Base-by-base conservation (phyloP, 768 basidiomycete genomes). In the Pulveroboletus sp. region DNA sequence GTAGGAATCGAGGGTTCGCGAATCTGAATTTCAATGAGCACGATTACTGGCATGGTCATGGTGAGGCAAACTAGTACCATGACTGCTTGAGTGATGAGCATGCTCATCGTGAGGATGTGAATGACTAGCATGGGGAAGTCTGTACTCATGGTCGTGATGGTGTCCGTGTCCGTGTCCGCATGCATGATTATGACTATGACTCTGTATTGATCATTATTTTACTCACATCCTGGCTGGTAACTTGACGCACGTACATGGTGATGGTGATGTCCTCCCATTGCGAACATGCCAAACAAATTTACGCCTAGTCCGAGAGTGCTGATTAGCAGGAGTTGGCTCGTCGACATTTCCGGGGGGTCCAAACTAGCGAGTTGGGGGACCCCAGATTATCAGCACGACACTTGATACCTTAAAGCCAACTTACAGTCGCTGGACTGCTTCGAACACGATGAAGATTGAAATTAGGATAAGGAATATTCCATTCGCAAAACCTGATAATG, bases 231-330 rank as follows among this genome's bases (percentile, higher is more conserved):
- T 8, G 8, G 10, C 43, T 24, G 31, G 33, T 18, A 39, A 32
- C 39, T 42, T n/a, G 40, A 54, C 32, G 31, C 33, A 72, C 74
- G 37, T 72, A 88, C 87, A 71, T 89, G 89, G 56, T 69, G 66
- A 28, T 88, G 86, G 64, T 94, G 92, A 65, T 94, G 92, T 4
- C 93, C 93, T 5, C 96, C 96, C 78, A 96, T 99, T 1, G 96
- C 96, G 64, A 93, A 90, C 93, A 99, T 96, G 33, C 96, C 96
- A 59, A 97, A 98, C 17, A 99, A 71, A 66, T 99, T 99, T 41
- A 99, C 93, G 1, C 76, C 92, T 9, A 99, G 73, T 8, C 96
- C 96, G 26, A 97, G 68, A 5, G 85, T 80, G 54, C 92, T 95
- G 45, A 99, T 88, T 1, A 96, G 74, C 36, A 99, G 69, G 0